Evolutionary conservation across 306 rosid genomes (phyloP), one percentile per base, ranked within the genome.

Genomic region (Cucurbita moschata): DNA sequence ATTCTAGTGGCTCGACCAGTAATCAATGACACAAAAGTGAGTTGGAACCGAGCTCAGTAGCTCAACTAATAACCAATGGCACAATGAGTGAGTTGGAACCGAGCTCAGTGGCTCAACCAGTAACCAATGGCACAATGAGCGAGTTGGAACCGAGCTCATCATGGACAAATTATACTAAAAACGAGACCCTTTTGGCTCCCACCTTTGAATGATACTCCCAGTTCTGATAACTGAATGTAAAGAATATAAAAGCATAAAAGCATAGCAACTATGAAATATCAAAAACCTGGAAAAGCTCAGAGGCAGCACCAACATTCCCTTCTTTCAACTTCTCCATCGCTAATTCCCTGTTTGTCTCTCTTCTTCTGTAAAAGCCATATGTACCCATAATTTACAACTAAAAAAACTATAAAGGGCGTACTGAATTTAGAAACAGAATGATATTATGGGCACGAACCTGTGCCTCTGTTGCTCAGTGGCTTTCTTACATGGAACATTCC

Each of bases 241-340:
- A 10, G 5, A 63, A n/a, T 39, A 39, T 38, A 19, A 19, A 19
- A 65, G 0, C 37, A 11, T 18, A 65, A 18, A 42, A 65, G 71
- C 9, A 43, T 40, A 65, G 71, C 38, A 43, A 39, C 30, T 43
- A 43, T 19, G n/a, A 3, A 35, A 44, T 44, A 56, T 67, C 40
- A 67, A 18, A 65, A 56, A 88, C 98, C 98, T 90, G 94, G 79
- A 90, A 90, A 50, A 90, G 80, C 81, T 88, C 98, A 30, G 85
- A 30, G 71, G 98, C 98, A 65, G 94, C 94, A 57, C 50, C 70
- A 76, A 86, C 83, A 76, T 90, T 82, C 78, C 96, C 98, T 79
- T 93, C 92, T 74, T 82, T 85, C 65, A 87, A 85, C 81, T 90
- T 88, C 6, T 65, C 85, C 96, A 93, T 83, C 14, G 94, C 98